Evolutionary conservation across 257 asterid genomes (phyloP), one percentile per base, ranked within the genome.

Genomic region (Solanum neorickii): DNA sequence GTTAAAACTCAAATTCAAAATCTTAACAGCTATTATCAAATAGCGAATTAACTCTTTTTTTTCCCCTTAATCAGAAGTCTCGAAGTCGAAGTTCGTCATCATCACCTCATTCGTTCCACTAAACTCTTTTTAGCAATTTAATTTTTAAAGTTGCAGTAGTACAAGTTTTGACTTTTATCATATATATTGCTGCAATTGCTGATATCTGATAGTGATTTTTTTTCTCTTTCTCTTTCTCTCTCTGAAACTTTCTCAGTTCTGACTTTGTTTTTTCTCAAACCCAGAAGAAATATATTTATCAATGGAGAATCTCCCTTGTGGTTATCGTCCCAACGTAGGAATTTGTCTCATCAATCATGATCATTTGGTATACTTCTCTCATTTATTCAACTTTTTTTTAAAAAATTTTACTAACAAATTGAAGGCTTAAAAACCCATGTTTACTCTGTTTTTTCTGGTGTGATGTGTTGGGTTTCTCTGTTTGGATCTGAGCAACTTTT

Each of bases 281-380:
- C 74, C 87, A 87, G 49, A 31, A 88, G 59, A 70, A 18, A 49
- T 13, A 68, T 7, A 47, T 85, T 82, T 59, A n/a, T 13, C 14
- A 86, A 94, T 96, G 99, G 99, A 97, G 93, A 95, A 95, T 87
- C 94, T 97, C 44, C 99, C 98, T 94, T 86, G 98, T 87, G 99
- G 99, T 74, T 97, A 97, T 91, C 99, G 99, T 87, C 98, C 99
- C 39, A 97, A 97, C 92, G 97, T 97, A 86, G 99, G 98, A 78
- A 95, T 97, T 82, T 97, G 99, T 88, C 97, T 97, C 90, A 92
- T 95, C 91, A 97, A 95, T 85, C 91, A 92, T 91, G 93, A 94
- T 60, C 92, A 92, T 87, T 88, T 93, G 98, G 99, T 96, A 88
- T 20, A 33, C 5, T 74, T 74, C 4, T 74, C 47, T 39, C 46